These are phyloP conservation scores for Chaetomium strumarium DNA, from an alignment of 2,329 filamentous ascomycete species.

Conservation along the genomic window DNA sequence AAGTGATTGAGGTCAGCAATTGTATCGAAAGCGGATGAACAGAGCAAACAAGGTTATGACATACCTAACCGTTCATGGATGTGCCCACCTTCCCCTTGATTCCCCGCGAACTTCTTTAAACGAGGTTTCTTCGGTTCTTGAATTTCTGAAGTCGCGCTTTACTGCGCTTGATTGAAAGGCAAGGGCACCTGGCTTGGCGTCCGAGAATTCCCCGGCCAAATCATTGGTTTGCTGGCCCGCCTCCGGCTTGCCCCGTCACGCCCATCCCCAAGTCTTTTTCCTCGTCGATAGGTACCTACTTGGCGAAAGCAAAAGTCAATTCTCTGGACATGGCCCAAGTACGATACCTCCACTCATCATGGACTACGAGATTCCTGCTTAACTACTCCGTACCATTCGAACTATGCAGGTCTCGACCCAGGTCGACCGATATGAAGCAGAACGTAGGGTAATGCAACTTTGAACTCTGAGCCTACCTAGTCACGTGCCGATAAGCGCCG, in stretches of 20 bases:
- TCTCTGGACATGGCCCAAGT: no score
- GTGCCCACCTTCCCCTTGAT: neutral
- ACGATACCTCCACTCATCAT: no score
- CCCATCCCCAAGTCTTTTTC: no score
- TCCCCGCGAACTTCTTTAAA: neutral
- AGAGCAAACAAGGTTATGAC: neutral
- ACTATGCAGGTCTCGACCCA: no score
- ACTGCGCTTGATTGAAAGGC: neutral
- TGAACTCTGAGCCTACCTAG: no score
- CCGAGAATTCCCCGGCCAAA: conserved; percentile 2
- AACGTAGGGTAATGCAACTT: no score
- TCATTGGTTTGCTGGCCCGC: neutral
- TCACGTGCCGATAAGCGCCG: no score
- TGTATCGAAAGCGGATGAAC: neutral
- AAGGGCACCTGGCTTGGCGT: conserved; percentile 1
- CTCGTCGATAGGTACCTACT: no score
- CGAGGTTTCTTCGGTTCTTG: neutral
- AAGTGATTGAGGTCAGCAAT: conserved; percentile 1
- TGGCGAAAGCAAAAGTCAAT: no score
- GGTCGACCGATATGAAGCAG: no score
- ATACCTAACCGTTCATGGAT: conserved; percentile 19
- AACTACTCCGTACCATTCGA: no score
- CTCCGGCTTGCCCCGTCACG: neutral
- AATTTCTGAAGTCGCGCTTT: conserved; percentile 16
- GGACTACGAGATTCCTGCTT: no score